These are phyloP conservation scores for Lentinula novae-zelandiae DNA, from an alignment of 1,284 basidiomycete species.

Conservation along the genomic window DNA sequence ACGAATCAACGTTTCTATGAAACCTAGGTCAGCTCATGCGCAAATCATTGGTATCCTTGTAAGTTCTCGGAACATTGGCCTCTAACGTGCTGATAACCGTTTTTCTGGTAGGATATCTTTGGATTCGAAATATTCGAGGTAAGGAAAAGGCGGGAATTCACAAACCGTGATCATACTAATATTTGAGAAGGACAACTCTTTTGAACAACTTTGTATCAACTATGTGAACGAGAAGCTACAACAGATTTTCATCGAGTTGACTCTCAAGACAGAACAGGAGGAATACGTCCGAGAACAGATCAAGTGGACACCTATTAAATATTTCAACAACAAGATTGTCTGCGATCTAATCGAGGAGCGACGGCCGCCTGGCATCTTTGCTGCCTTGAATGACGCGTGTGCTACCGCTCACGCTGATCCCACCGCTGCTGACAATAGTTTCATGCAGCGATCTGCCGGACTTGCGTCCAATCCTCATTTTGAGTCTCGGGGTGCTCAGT, in stretches of 20 bases:
- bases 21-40: constrained; percentile 69
- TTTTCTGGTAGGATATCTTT: constrained; percentile 77
- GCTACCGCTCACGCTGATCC: constrained; percentile 99
- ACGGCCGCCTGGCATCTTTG: constrained; percentile 95
- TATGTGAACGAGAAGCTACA: constrained; percentile 99
- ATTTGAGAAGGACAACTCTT: constrained; percentile 82
- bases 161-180: neutral
- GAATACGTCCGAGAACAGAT: constrained; percentile 99
- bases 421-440: constrained; percentile 94
- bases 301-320: constrained; percentile 99
- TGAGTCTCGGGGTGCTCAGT: constrained; percentile 87
- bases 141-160: constrained; percentile 4
- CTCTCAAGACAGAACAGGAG: constrained; percentile 98
- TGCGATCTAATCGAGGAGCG: constrained; percentile 98
- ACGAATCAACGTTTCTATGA: constrained; percentile 95
- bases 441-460: constrained; percentile 86
- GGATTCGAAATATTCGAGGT: constrained; percentile 98
- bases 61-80: constrained; percentile 20
- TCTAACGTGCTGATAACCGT: constrained; percentile 1
- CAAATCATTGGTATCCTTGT: constrained; percentile 94
- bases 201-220: constrained; percentile 99
- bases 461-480: constrained; percentile 87
- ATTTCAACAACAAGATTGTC: constrained; percentile 95
- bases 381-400: constrained; percentile 96
- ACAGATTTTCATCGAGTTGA: constrained; percentile 99